Evolutionary conservation across 176 grass and related monocot species (phyloP).

Genomic region (Musa troglodytarum): DNA sequence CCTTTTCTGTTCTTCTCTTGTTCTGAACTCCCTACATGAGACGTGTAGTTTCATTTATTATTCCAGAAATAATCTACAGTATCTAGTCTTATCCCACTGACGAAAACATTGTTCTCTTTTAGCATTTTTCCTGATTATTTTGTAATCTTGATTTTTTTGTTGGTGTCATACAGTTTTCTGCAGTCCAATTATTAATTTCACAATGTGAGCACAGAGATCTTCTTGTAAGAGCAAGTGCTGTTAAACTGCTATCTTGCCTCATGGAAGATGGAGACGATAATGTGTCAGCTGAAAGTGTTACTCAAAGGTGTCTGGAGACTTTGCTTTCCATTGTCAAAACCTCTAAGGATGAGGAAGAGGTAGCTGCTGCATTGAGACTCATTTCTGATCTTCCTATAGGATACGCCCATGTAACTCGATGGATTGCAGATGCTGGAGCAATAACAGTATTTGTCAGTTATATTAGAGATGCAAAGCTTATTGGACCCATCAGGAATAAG

Average conservation of each 20-base stretch:
- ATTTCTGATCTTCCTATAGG: conserved; percentile 6
- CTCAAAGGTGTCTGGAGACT: background rate
- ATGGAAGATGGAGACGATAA: conserved; percentile 10
- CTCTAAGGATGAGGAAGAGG: background rate
- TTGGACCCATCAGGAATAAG: background rate
- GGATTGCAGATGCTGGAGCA: background rate
- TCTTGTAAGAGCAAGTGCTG: background rate
- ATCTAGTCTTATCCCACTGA: background rate
- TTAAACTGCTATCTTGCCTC: background rate
- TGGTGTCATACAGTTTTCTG: background rate
- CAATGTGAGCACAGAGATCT: background rate
- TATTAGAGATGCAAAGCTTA: background rate
- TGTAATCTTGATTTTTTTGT: background rate
- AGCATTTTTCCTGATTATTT: background rate
- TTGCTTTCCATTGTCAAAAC: background rate
- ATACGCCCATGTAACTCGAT: background rate
- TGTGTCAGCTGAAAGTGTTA: background rate
- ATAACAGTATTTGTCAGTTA: background rate
- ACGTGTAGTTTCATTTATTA: background rate
- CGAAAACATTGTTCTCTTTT: background rate
- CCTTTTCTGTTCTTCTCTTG: too few relatives aligned
- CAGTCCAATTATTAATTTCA: background rate
- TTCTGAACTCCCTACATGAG: background rate
- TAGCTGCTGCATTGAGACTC: conserved; percentile 1
- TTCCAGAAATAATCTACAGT: background rate